These are phyloP conservation scores for Ustilago curta DNA, from an alignment of 1,284 basidiomycete species.

Conservation along the genomic window DNA sequence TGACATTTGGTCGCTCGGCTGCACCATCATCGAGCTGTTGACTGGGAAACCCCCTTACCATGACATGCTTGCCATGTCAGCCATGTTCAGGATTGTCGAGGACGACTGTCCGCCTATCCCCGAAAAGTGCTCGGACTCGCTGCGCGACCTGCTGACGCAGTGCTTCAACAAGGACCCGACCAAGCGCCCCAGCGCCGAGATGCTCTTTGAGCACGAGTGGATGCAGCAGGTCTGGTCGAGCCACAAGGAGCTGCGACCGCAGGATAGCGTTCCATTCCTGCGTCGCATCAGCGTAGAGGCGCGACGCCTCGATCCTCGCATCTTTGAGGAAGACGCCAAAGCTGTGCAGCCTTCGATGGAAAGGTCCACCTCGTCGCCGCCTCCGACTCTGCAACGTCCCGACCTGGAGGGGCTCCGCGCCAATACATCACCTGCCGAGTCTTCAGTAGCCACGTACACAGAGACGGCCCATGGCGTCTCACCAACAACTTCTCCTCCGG, in stretches of 20 bases:
- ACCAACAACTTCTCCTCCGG: constrained; percentile 19
- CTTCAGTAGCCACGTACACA: constrained; percentile 16
- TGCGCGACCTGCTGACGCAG: constrained; percentile 81
- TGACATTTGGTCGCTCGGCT: constrained; percentile 90
- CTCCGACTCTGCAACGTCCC: constrained; percentile 36
- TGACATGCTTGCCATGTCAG: constrained; percentile 72
- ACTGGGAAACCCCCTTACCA: constrained; percentile 91
- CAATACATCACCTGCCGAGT: constrained; percentile 40
- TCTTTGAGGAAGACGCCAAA: constrained; percentile 28
- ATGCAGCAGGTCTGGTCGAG: constrained; percentile 81
- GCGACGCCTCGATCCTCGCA: constrained; percentile 73
- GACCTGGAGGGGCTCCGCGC: constrained; percentile 31
- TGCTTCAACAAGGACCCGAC: constrained; percentile 91
- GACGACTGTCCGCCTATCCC: constrained; percentile 88
- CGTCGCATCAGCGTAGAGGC: constrained; percentile 87
- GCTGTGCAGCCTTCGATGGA: constrained; percentile 41
- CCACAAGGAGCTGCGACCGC: constrained; percentile 75
- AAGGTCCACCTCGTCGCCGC: constrained; percentile 47
- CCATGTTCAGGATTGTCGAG: constrained; percentile 93
- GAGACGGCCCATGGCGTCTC: constrained; percentile 24
- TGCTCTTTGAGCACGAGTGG: constrained; percentile 90
- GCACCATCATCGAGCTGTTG: constrained; percentile 91
- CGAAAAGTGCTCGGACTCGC: constrained; percentile 78
- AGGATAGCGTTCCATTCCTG: constrained; percentile 93
- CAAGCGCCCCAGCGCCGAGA: constrained; percentile 81